Evolutionary conservation across 2,329 filamentous ascomycete genomes (phyloP), one percentile per base, ranked within the genome.

Genomic region (Aspergillus ochraceoroseus): DNA sequence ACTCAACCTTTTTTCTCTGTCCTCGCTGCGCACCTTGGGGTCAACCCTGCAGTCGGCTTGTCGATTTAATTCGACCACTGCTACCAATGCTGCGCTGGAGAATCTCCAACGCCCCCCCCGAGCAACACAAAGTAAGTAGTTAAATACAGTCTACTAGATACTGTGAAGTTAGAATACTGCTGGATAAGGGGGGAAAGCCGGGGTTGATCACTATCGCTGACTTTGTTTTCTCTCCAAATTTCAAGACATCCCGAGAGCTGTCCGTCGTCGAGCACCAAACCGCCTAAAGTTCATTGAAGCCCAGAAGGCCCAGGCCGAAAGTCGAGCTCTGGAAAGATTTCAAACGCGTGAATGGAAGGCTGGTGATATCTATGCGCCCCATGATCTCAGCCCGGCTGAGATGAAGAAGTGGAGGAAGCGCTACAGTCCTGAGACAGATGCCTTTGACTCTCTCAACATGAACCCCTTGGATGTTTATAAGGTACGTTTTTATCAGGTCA

Each of bases 351-450:
- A 75, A 27, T 96, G 85, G 83, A 72, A 74, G 55, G 56, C 70
- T 0, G 92, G 92, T 53, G 89, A 96, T 61, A 75, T 95, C 37
- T 96, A 96, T 68, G 77, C 88, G 44, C 92, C 92, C 22, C 85
- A 89, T 61, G 92, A 98, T 66, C 65, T 98, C 60, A 83, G 79
- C 40, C 74, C 80, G 15, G 69, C 72, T 23, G 89, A 95, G 75
- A 83, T 85, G 79, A 68, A 69, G 59, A 94, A 94, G 72, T 95
- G 85, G 83, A 80, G 76, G 64, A 73, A 68, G 61, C 68, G 67
- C 50, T 65, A 70, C 41, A 67, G 64, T 49, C 76, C 76, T 46
- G 69, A 73, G 27, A 71, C 62, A 38, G 90, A 98, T 64, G 78
- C 85, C 5, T 80, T 95, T 50, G 88, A 95, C 63, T 70, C 82